phyloP scores from a whole-genome alignment of 1,284 basidiomycete species.

The Termitomyces sp. region DNA sequence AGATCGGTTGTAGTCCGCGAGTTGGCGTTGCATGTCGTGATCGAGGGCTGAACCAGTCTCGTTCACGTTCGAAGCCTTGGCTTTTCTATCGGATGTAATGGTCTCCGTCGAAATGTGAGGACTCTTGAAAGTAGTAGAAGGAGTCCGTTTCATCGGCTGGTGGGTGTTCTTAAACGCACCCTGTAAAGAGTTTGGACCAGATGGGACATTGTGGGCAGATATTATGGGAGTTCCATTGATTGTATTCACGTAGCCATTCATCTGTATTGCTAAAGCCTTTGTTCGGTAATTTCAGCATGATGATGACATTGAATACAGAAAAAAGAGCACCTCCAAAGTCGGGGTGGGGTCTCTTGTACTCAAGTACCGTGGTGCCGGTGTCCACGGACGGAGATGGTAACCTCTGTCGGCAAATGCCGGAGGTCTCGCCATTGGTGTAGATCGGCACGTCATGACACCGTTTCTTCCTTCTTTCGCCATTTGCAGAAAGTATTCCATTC shows the following conservation, averaged over 20 bases:
- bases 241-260: conserved; percentile 10
- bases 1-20: conserved; percentile 41
- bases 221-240: conserved; percentile 6
- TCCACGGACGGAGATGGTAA: conserved; percentile 14
- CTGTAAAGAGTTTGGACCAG: conserved; percentile 15
- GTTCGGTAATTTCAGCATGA: not conserved
- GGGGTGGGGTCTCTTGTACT: conserved; percentile 14
- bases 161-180: conserved; percentile 10
- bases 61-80: not conserved
- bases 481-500: no score
- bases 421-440: conserved; percentile 6
- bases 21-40: conserved; percentile 34
- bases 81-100: conserved; percentile 1
- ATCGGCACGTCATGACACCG: not conserved
- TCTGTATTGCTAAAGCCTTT: not conserved
- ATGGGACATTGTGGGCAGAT: conserved; percentile 5
- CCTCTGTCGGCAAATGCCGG: conserved; percentile 9
- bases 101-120: not conserved
- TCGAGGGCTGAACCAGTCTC: conserved; percentile 5
- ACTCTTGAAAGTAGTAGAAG: conserved; percentile 7
- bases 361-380: conserved; percentile 13
- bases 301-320: not conserved
- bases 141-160: conserved; percentile 5
- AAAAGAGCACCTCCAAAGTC: conserved; percentile 4
- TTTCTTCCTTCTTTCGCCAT: no score